Evolutionary conservation across 345 rosid genomes (phyloP), one percentile per base, ranked within the genome.

Genomic region (Syzygium grande): DNA sequence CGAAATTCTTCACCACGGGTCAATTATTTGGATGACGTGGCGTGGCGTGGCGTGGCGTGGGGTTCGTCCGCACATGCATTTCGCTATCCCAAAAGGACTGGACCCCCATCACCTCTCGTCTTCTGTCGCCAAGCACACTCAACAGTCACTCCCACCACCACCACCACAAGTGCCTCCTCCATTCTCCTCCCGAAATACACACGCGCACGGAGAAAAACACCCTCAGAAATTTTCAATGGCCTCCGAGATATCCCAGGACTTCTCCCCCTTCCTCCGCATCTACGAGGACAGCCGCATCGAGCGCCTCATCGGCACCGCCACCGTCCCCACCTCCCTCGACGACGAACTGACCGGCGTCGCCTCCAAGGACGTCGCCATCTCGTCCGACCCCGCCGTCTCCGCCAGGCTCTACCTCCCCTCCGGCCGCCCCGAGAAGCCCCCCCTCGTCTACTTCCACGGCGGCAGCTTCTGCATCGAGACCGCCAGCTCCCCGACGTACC

Each of bases 251-350:
- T 88, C 90, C 43, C 51, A 29, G 55, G 93, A 94, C 58, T 86
- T 11, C 85, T 84, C 92, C 65, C 94, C 94, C 27, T 2, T 92
- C 34, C 43, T 88, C 63, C 88, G 80, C 21, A 11, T 90, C 19
- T 90, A 91, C 93, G 89, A 91, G 89, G 94, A 93, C 84, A 97
- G 97, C 43, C 90, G 91, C 7, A 73, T 95, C n/a, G 93, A 94
- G 78, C 87, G 96, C 54, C 89, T 93, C 9, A 0, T 25, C 12
- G 88, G 92, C 6, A 90, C 92, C 7, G 92, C 87, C 68, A 87
- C 27, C 3, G 86, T 89, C 38, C 90, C 92, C 43, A 88, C 96
- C 12, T 92, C 93, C 30, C 85, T 91, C 10, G 94, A 94, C 53
- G 86, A 88, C 41, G 63, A 80, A 43, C 46, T 5, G 86, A 91